These are phyloP conservation scores for Boletus huronensis DNA, from an alignment of 768 basidiomycete species.

Conservation along the genomic window DNA sequence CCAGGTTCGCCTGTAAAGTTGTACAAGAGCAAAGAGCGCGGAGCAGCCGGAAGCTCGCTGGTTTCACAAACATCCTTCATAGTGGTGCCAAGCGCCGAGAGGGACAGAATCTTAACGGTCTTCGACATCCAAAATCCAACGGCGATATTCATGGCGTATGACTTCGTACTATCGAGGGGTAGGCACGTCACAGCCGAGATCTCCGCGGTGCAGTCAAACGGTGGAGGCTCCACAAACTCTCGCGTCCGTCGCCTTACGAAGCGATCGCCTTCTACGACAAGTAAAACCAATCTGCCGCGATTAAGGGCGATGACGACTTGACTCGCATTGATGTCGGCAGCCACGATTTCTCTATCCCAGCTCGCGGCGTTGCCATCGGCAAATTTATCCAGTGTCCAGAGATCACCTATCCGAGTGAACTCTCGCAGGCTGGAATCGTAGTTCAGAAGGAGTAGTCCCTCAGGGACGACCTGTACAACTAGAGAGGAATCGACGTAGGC, in stretches of 20 bases:
- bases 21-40: slow-evolving; percentile 46
- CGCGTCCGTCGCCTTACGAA: slow-evolving; percentile 28
- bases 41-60: slow-evolving; percentile 39
- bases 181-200: slow-evolving; percentile 70
- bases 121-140: slow-evolving; percentile 80
- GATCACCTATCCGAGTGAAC: slow-evolving; percentile 39
- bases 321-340: slow-evolving; percentile 65
- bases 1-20: slow-evolving; percentile 50
- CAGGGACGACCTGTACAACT: slow-evolving; percentile 70
- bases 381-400: slow-evolving; percentile 39
- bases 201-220: slow-evolving; percentile 37
- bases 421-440: slow-evolving; percentile 43
- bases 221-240: slow-evolving; percentile 23
- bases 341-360: slow-evolving; percentile 51
- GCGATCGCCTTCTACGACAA: slow-evolving; percentile 45
- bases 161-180: slow-evolving; percentile 47
- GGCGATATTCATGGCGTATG: slow-evolving; percentile 47
- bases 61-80: slow-evolving; percentile 28
- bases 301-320: slow-evolving; percentile 62
- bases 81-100: slow-evolving; percentile 17
- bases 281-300: slow-evolving; percentile 48
- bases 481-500: slow-evolving; percentile 46
- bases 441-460: slow-evolving; percentile 53
- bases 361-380: slow-evolving; percentile 15
- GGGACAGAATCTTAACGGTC: slow-evolving; percentile 51